Percentiles rank a stretch among this genome's conserved stretches.
These are phyloP conservation scores for Pestalotiopsis sp. DNA, from an alignment of 2,329 filamentous ascomycete genomes.

Conservation along the genomic window DNA sequence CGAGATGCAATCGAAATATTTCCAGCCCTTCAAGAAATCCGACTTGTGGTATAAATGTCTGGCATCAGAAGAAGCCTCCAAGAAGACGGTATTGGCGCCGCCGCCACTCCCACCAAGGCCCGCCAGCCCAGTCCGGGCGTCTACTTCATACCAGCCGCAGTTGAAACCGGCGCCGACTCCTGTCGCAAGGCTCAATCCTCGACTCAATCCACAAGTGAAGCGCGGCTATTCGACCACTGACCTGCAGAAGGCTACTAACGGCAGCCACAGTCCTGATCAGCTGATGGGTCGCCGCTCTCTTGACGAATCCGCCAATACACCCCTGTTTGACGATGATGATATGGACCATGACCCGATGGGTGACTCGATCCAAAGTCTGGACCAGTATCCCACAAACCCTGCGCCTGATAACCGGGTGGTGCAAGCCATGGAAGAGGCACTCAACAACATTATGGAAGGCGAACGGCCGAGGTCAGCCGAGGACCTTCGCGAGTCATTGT, in stretches of 20 bases:
- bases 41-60: conserved; percentile 97
- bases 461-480: conserved; percentile 66
- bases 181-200: conserved; percentile 43
- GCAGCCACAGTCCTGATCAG: conserved; percentile 38
- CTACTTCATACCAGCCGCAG: conserved; percentile 40
- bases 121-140: conserved; percentile 28
- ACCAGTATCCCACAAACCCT: conserved; percentile 66
- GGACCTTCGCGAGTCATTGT: conserved; percentile 68
- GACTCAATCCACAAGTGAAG: conserved; percentile 36
- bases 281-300: conserved; percentile 65
- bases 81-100: conserved; percentile 28
- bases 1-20: conserved; percentile 79
- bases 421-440: conserved; percentile 87
- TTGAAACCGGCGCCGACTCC: conserved; percentile 43
- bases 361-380: conserved; percentile 78
- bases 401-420: conserved; percentile 79
- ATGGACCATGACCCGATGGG: conserved; percentile 70
- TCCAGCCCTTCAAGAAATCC: conserved; percentile 85
- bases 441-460: conserved; percentile 90
- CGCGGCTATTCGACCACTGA: conserved; percentile 53
- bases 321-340: conserved; percentile 82
- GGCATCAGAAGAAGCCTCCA: conserved; percentile 77
- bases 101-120: conserved; percentile 26
- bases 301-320: conserved; percentile 61
- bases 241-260: conserved; percentile 41